Evolutionary conservation across 768 basidiomycete species (phyloP).

Genomic region (Asterophora lycoperdoides): DNA sequence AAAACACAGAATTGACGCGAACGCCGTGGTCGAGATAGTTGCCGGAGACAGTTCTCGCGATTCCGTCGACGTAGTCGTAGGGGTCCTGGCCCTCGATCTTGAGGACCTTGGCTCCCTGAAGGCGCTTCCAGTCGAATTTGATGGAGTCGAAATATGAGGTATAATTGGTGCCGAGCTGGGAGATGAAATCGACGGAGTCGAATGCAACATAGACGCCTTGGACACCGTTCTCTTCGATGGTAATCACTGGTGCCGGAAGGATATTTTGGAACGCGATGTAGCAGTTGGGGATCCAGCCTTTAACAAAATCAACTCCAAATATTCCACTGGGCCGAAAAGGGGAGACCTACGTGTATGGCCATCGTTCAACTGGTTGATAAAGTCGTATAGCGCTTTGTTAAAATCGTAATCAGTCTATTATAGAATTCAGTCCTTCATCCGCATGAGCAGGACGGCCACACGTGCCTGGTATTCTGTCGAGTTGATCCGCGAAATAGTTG

Average conservation of each 20-base stretch:
- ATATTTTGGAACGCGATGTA: conserved; percentile 52
- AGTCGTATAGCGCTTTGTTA: conserved; percentile 51
- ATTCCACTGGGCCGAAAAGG: neutral
- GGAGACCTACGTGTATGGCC: conserved; percentile 53
- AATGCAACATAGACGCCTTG: conserved; percentile 50
- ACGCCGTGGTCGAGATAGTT: conserved; percentile 63
- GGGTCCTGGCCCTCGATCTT: conserved; percentile 50
- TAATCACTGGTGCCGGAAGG: conserved; percentile 52
- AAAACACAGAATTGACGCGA: conserved; percentile 59
- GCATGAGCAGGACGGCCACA: conserved; percentile 5
- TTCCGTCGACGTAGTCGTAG: conserved; percentile 50
- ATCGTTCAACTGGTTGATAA: conserved; percentile 55
- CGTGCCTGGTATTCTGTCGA: conserved; percentile 41
- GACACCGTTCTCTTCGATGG: conserved; percentile 43
- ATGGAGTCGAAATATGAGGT: conserved; percentile 44
- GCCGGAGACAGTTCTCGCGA: conserved; percentile 56
- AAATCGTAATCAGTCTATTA: conserved; percentile 63
- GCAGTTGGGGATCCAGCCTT: conserved; percentile 56
- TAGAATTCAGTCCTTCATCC: neutral
- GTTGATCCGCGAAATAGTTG: conserved; percentile 44
- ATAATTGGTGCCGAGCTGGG: conserved; percentile 41
- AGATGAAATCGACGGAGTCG: conserved; percentile 48
- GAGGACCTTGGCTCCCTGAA: conserved; percentile 56
- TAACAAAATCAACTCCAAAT: neutral
- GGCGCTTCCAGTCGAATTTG: conserved; percentile 53